Percentiles rank a stretch among this genome's conserved stretches.
phyloP scores from a whole-genome alignment of 2,329 filamentous ascomycete genomes.

The Trematosphaeria pertusa region DNA sequence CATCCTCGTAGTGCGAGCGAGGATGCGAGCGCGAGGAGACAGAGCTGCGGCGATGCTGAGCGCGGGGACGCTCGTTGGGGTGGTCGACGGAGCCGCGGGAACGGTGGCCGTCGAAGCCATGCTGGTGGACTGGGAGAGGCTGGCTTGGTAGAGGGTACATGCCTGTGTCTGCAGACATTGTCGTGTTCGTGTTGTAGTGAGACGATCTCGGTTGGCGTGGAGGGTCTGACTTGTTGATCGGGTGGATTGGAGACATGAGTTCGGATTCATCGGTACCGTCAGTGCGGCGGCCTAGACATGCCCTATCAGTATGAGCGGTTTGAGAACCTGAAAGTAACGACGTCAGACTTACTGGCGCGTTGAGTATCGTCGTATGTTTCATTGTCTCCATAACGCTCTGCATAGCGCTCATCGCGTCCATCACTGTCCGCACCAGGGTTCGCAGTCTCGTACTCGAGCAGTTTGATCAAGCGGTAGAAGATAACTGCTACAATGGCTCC shows the following conservation, averaged over 20 bases:
- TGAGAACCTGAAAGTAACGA: not conserved
- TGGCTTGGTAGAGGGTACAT: constrained; percentile 17
- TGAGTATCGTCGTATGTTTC: constrained; percentile 8
- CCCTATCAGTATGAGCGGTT: constrained; percentile 19
- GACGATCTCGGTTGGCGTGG: constrained; percentile 8
- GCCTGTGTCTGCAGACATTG: constrained; percentile 3
- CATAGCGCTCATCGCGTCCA: constrained; percentile 38
- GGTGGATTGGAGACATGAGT: constrained; percentile 20
- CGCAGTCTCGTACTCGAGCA: constrained; percentile 59
- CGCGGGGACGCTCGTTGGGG: constrained; percentile 29
- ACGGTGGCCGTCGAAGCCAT: constrained; percentile 36
- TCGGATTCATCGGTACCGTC: constrained; percentile 40
- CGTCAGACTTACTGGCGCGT: constrained; percentile 19
- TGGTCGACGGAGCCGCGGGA: constrained; percentile 28
- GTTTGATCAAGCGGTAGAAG: constrained; percentile 59
- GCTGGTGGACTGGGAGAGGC: constrained; percentile 26
- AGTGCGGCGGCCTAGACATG: constrained; percentile 26
- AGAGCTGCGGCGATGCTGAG: constrained; percentile 24
- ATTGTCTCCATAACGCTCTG: constrained; percentile 34
- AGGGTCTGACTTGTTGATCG: constrained; percentile 11
- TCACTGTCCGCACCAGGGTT: constrained; percentile 58
- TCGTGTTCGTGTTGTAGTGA: constrained; percentile 2
- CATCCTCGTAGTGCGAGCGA: constrained; percentile 24
- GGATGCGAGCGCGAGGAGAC: constrained; percentile 14
- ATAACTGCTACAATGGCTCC: constrained; percentile 54